Percentiles rank a stretch among this genome's conserved stretches.
These are phyloP conservation scores for Pleurozium schreberi DNA, from an alignment of 225 moss, liverwort and hornwort species.

Conservation along the genomic window DNA sequence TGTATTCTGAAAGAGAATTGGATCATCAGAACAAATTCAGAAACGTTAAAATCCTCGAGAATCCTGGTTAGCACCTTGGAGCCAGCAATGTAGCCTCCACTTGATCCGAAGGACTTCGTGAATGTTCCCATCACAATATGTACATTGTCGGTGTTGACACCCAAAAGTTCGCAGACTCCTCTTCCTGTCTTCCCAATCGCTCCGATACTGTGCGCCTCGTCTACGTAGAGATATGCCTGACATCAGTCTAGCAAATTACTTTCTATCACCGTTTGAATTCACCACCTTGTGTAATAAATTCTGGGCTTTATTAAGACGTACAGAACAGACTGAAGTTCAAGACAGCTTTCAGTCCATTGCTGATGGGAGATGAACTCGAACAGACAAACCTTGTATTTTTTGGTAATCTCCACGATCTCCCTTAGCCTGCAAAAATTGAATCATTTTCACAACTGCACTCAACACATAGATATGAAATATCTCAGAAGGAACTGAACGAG, in stretches of 20 bases:
- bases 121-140: slow-evolving; percentile 95
- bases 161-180: slow-evolving; percentile 77
- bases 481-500: not conserved
- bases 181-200: slow-evolving; percentile 78
- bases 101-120: slow-evolving; percentile 81
- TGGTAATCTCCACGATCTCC: slow-evolving; percentile 64
- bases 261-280: not conserved
- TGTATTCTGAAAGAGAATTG: not conserved
- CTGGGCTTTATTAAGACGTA: not conserved
- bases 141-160: slow-evolving; percentile 59
- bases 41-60: not conserved
- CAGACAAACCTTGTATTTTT: slow-evolving; percentile 61
- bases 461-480: not conserved
- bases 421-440: slow-evolving; percentile 23
- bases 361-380: not conserved
- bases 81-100: slow-evolving; percentile 92
- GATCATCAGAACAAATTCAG: not conserved
- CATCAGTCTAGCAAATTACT: not conserved
- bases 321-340: not conserved
- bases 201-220: slow-evolving; percentile 94
- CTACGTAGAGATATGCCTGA: slow-evolving; percentile 84
- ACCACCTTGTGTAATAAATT: not conserved
- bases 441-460: not conserved
- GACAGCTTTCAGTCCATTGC: not conserved
- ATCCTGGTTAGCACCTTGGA: slow-evolving; percentile 23